Conservation (phyloP, 2,329 filamentous ascomycete genomes). For the Sarocladium kiliense region DNA sequence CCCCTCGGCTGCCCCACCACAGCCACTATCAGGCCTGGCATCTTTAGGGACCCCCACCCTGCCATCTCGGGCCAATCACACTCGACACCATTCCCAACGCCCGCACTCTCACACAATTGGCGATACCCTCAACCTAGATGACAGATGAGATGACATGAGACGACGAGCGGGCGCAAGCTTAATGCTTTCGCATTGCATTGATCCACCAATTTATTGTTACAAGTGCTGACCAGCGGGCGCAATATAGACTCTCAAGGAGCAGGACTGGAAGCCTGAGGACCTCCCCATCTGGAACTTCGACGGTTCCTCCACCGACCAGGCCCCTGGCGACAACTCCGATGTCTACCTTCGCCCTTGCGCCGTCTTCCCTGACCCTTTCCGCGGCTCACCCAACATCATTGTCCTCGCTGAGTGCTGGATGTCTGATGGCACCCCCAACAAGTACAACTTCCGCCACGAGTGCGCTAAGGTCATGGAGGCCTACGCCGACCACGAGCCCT, state of each 20-base stretch:
- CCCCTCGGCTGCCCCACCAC: not conserved
- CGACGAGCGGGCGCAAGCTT: not conserved
- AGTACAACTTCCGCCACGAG: constrained; percentile 97
- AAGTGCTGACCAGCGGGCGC: constrained; percentile 14
- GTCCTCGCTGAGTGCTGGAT: constrained; percentile 95
- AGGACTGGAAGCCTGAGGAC: constrained; percentile 45
- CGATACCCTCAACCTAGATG: not conserved
- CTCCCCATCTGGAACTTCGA: constrained; percentile 54
- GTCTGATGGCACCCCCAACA: constrained; percentile 90
- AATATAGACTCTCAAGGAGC: constrained; percentile 42
- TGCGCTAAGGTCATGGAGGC: constrained; percentile 84
- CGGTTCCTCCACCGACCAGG: constrained; percentile 87
- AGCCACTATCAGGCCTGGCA: not conserved
- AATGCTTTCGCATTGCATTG: not conserved
- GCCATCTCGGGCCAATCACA: not conserved
- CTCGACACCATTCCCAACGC: not conserved
- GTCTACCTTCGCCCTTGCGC: constrained; percentile 91
- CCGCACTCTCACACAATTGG: not conserved
- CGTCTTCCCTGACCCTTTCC: constrained; percentile 89
- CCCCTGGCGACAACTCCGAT: constrained; percentile 92
- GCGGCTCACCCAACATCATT: constrained; percentile 82
- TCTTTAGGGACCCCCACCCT: not conserved
- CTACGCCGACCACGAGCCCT: constrained; percentile 77
- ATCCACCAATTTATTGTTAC: not conserved
- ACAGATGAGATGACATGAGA: constrained; percentile 6